These are phyloP conservation scores for Trichoderma sp. DNA, from an alignment of 2,329 filamentous ascomycete genomes.

Conservation along the genomic window DNA sequence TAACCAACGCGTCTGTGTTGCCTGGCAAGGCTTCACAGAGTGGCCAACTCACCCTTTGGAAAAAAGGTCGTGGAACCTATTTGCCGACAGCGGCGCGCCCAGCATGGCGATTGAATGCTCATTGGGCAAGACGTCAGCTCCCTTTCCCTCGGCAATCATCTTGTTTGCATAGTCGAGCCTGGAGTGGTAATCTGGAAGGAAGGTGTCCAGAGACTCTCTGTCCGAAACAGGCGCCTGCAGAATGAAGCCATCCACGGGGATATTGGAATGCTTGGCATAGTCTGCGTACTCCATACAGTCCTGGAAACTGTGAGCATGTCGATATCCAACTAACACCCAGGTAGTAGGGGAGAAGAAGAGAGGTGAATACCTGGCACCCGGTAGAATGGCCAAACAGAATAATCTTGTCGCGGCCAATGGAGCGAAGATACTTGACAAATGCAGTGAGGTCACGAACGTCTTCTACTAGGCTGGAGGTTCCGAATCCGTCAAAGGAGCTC, in stretches of 20 bases:
- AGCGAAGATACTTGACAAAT: slow-evolving; percentile 52
- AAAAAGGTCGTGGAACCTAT: slow-evolving; percentile 50
- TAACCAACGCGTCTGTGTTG: background rate
- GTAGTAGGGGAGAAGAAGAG: background rate
- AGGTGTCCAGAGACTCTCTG: slow-evolving; percentile 57
- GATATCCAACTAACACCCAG: background rate
- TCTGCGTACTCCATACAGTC: slow-evolving; percentile 56
- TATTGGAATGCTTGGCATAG: slow-evolving; percentile 39
- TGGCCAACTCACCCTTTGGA: slow-evolving; percentile 45
- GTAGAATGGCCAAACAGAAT: slow-evolving; percentile 59
- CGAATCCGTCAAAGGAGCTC: slow-evolving; percentile 53
- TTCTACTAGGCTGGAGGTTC: slow-evolving; percentile 46
- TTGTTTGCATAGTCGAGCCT: slow-evolving; percentile 48
- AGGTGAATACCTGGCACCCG: slow-evolving; percentile 52
- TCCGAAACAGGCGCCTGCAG: slow-evolving; percentile 80
- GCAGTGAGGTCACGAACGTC: slow-evolving; percentile 54
- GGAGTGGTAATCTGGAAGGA: slow-evolving; percentile 45
- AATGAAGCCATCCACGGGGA: slow-evolving; percentile 69
- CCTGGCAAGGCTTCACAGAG: background rate
- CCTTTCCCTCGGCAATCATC: slow-evolving; percentile 54
- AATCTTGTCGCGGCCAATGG: slow-evolving; percentile 48
- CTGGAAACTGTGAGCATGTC: slow-evolving; percentile 31
- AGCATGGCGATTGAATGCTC: slow-evolving; percentile 41
- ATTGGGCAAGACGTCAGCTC: slow-evolving; percentile 53
- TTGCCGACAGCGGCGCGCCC: slow-evolving; percentile 49